Evolutionary conservation across 805 yeast genomes (phyloP).

Genomic region (Suhomyces emberorum): DNA sequence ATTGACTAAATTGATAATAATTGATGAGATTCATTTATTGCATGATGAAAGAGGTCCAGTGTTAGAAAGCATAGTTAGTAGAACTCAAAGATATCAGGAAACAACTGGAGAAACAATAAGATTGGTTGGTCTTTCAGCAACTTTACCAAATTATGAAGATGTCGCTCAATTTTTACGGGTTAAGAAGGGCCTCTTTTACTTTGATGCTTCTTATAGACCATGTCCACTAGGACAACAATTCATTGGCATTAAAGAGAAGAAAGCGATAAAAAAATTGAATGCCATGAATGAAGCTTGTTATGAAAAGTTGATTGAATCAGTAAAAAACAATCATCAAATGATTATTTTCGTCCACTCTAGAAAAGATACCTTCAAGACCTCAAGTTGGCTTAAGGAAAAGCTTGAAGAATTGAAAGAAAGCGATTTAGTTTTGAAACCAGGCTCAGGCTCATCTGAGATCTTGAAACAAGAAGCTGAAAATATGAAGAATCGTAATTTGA

Average conservation of each 20-base stretch:
- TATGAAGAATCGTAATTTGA: slow-evolving; percentile 51
- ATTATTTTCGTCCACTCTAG: slow-evolving; percentile 92
- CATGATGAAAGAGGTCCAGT: slow-evolving; percentile 97
- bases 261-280: slow-evolving; percentile 68
- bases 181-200: slow-evolving; percentile 64
- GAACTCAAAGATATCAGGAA: slow-evolving; percentile 53
- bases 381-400: slow-evolving; percentile 65
- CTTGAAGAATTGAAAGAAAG: slow-evolving; percentile 54
- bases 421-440: slow-evolving; percentile 43
- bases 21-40: slow-evolving; percentile 89
- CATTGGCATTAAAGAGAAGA: slow-evolving; percentile 82
- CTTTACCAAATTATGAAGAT: slow-evolving; percentile 83
- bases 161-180: slow-evolving; percentile 81
- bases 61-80: slow-evolving; percentile 78
- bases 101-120: slow-evolving; percentile 52
- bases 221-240: slow-evolving; percentile 89
- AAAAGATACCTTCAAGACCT: slow-evolving; percentile 85
- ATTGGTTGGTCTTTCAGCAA: slow-evolving; percentile 85
- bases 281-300: slow-evolving; percentile 92
- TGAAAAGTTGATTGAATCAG: slow-evolving; percentile 62
- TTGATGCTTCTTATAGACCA: slow-evolving; percentile 83
- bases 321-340: slow-evolving; percentile 65
- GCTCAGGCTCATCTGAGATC: slow-evolving; percentile 59
- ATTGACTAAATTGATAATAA: slow-evolving; percentile 65
- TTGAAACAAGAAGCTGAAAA: slow-evolving; percentile 59